A percentile compares a stretch with the other conserved stretches of the same genome.
These are phyloP conservation scores for Tetrahymena borealis DNA, from an alignment of 73 alveolate genomes.

Conservation along the genomic window DNA sequence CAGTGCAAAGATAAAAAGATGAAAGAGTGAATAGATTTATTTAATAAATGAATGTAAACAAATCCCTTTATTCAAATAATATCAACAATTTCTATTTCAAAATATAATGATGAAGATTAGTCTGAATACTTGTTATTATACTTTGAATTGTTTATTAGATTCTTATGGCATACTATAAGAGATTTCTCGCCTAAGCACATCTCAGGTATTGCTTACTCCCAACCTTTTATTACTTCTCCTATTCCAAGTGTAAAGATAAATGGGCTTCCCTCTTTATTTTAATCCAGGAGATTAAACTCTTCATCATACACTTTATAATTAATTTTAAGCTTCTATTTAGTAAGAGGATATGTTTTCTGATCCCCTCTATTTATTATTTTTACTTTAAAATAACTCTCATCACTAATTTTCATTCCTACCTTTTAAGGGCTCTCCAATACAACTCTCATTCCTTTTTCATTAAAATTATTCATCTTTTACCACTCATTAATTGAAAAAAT, in stretches of 20 bases:
- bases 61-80: not conserved
- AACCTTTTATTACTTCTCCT: not conserved
- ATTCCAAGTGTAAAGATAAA: not conserved
- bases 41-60: not conserved
- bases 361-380: not conserved
- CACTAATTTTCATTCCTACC: not conserved
- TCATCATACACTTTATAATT: not conserved
- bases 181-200: not conserved
- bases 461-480: not conserved
- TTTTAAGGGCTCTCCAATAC: not conserved
- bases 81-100: not conserved
- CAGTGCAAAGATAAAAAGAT: not conserved
- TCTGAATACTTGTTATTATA: not conserved
- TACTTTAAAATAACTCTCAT: not conserved
- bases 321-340: not conserved
- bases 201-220: not conserved
- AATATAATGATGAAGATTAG: not conserved
- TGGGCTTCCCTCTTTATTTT: not conserved
- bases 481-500: not conserved
- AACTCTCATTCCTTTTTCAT: not conserved
- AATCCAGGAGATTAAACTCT: not conserved
- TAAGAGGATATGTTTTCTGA: not conserved
- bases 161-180: not conserved
- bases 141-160: not conserved
- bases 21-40: not conserved